Percentiles rank a stretch among this genome's conserved stretches.
These are phyloP conservation scores for Phytopythium delawarense DNA, from an alignment of 352 stramenopile genomes.

Conservation along the genomic window DNA sequence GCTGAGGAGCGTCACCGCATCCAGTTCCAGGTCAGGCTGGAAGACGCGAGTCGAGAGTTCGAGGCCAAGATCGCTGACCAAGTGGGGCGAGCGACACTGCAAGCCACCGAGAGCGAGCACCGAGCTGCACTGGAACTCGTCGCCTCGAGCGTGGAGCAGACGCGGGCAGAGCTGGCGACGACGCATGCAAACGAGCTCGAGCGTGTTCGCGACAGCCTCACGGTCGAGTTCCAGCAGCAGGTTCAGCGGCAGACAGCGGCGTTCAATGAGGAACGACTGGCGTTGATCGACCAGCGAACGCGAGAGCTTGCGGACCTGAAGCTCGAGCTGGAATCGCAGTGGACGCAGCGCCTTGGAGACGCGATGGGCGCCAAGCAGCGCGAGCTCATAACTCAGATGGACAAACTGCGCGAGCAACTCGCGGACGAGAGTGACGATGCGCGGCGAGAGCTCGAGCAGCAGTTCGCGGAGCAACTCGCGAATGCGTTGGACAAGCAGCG, in stretches of 20 bases:
- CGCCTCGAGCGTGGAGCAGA: conserved; percentile 13
- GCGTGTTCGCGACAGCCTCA: conserved; percentile 11
- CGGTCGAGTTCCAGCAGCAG: conserved; percentile 10
- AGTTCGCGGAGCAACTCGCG: conserved; percentile 20
- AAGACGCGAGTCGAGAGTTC: conserved; percentile 25
- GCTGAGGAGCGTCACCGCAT: conserved; percentile 64
- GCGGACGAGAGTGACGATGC: conserved; percentile 11
- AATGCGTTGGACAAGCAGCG: conserved; percentile 27
- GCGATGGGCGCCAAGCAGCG: neutral
- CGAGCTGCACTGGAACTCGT: conserved; percentile 18
- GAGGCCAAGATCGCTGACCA: conserved; percentile 24
- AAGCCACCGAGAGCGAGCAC: conserved; percentile 25
- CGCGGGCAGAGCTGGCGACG: conserved; percentile 18
- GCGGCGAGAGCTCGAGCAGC: conserved; percentile 16
- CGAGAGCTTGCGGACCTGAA: conserved; percentile 14
- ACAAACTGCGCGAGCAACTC: conserved; percentile 15
- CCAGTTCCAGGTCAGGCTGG: conserved; percentile 32
- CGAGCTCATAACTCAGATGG: conserved; percentile 12
- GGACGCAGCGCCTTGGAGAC: conserved; percentile 17
- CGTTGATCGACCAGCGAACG: conserved; percentile 10
- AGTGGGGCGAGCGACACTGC: conserved; percentile 13
- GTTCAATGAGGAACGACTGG: conserved; percentile 12
- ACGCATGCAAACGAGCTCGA: conserved; percentile 15
- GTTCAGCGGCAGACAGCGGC: conserved; percentile 4
- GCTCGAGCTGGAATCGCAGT: conserved; percentile 19